phyloP scores from a whole-genome alignment of 106 monocot genomes.

The Dendrobium catenatum region DNA sequence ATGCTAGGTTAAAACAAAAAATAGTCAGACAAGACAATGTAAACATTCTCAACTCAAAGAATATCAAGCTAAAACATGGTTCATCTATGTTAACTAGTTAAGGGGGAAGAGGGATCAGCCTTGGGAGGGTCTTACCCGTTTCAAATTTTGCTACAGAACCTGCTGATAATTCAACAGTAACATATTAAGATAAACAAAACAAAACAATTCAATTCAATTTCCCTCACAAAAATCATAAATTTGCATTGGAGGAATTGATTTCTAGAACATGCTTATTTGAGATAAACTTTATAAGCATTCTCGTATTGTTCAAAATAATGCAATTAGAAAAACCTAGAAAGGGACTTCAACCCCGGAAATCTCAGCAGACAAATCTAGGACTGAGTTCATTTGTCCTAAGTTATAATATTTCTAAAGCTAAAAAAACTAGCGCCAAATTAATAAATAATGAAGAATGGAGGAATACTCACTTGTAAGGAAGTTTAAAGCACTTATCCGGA shows the following conservation, averaged over 20 bases:
- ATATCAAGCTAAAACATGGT: too few species aligned
- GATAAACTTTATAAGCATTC: neutral
- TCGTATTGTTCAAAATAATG: neutral
- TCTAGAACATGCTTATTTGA: neutral
- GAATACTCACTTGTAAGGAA: slow-evolving; percentile 84
- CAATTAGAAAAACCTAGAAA: neutral
- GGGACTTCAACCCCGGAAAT: neutral
- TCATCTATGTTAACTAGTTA: too few species aligned
- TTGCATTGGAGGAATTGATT: neutral
- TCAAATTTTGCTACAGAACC: too few species aligned
- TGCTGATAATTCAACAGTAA: too few species aligned
- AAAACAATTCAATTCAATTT: too few species aligned
- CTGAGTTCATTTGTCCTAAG: neutral
- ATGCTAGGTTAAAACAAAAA: too few species aligned
- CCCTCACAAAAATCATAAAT: neutral
- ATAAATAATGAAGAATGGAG: slow-evolving; percentile 3
- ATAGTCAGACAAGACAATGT: too few species aligned
- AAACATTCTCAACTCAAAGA: too few species aligned
- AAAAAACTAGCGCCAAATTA: neutral
- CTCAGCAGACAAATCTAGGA: neutral
- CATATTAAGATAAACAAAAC: too few species aligned
- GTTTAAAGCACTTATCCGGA: slow-evolving; percentile 81
- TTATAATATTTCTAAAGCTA: neutral
- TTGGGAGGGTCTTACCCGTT: too few species aligned
- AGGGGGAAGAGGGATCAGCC: too few species aligned